phyloP scores from a whole-genome alignment of 495 filamentous ascomycete genomes.

The Daldinia bambusicola region DNA sequence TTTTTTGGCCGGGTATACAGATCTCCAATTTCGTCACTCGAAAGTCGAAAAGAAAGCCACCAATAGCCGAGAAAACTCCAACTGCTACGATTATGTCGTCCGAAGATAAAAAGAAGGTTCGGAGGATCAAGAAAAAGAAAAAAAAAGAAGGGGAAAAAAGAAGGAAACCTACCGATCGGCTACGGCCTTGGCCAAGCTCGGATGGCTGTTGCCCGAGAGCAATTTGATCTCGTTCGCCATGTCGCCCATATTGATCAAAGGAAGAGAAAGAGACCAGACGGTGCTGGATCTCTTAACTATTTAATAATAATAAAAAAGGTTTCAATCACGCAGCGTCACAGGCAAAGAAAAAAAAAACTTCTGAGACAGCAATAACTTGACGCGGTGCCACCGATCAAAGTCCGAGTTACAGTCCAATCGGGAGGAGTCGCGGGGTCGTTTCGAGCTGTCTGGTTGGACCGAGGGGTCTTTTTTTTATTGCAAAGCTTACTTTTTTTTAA shows the following conservation, averaged over 20 bases:
- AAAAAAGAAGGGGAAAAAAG: conserved; percentile 11
- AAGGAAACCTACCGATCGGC: conserved; percentile 78
- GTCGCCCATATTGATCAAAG: conserved; percentile 51
- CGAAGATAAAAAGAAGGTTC: neutral
- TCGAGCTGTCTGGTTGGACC: conserved; percentile 31
- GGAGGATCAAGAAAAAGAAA: neutral
- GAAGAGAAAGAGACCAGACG: conserved; percentile 12
- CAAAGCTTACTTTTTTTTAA: conserved; percentile 17
- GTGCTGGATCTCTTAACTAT: conserved; percentile 20
- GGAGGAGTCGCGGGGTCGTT: conserved; percentile 43
- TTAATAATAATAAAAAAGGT: conserved; percentile 26
- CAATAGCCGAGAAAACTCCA: conserved; percentile 28
- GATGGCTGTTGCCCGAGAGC: conserved; percentile 95
- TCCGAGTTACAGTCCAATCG: conserved; percentile 40
- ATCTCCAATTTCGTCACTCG: conserved; percentile 37
- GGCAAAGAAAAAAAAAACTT: conserved; percentile 38
- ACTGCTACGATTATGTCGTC: neutral
- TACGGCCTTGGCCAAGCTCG: conserved; percentile 85
- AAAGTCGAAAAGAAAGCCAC: conserved; percentile 18
- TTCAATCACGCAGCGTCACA: conserved; percentile 38
- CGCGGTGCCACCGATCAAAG: conserved; percentile 35
- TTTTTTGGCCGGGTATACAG: neutral
- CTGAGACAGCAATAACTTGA: conserved; percentile 26
- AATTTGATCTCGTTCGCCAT: conserved; percentile 92
- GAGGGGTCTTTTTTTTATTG: conserved; percentile 9